Evolutionary conservation across 352 stramenopile genomes (phyloP).

Genomic region (Phytopythium oedochilum): DNA sequence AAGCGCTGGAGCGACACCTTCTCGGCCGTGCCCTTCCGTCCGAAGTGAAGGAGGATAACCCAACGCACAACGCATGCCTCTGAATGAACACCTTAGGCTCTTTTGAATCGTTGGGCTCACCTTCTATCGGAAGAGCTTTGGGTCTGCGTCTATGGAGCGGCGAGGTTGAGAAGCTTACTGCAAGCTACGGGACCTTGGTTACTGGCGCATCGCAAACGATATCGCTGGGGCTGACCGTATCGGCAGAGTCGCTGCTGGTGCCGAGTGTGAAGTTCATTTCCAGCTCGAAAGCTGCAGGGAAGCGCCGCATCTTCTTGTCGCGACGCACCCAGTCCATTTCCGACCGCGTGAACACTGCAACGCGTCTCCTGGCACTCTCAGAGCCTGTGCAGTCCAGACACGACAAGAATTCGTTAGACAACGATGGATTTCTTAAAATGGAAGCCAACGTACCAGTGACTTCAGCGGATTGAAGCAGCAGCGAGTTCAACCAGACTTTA

Average conservation of each 20-base stretch:
- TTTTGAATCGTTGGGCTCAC: background rate
- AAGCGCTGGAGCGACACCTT: conserved; percentile 88
- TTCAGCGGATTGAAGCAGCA: conserved; percentile 18
- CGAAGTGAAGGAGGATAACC: conserved; percentile 25
- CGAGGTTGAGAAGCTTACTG: background rate
- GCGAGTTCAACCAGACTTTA: conserved; percentile 73
- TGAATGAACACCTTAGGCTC: background rate
- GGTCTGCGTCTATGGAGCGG: background rate
- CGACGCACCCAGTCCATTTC: conserved; percentile 65
- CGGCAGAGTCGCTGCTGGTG: background rate
- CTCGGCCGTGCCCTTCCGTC: conserved; percentile 72
- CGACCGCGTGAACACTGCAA: conserved; percentile 30
- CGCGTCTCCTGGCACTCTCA: background rate
- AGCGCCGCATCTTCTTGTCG: conserved; percentile 54
- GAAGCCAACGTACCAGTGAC: background rate
- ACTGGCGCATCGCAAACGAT: background rate
- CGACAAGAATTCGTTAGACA: no score
- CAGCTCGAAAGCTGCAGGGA: conserved; percentile 63
- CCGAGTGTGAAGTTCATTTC: conserved; percentile 29
- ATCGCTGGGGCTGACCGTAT: conserved; percentile 5
- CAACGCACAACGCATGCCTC: background rate
- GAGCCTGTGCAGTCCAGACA: background rate
- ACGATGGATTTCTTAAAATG: no score
- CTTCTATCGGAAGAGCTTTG: conserved; percentile 1
- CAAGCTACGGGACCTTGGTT: background rate